Percentiles rank a stretch among this genome's conserved stretches.
These are phyloP conservation scores for Singerocomus inundabilis DNA, from an alignment of 1,284 basidiomycete genomes.

Conservation along the genomic window DNA sequence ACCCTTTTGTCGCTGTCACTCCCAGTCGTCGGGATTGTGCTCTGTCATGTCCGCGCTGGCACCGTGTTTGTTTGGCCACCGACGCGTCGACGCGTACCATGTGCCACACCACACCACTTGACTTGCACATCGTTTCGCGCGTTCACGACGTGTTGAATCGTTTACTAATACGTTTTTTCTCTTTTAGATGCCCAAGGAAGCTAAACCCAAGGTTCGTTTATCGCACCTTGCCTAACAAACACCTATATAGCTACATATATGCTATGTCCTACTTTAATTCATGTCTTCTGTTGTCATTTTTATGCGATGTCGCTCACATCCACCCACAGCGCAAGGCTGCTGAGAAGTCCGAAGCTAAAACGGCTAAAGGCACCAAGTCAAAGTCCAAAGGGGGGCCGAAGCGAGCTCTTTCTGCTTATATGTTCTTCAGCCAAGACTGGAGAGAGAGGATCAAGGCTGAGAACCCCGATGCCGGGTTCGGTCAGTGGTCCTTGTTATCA, in stretches of 20 bases:
- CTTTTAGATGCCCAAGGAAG: constrained; percentile 80
- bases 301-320: constrained; percentile 18
- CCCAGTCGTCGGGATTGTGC: constrained; percentile 10
- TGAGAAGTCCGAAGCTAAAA: constrained; percentile 65
- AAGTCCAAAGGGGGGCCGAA: constrained; percentile 59
- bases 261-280: constrained; percentile 4
- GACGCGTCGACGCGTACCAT: constrained; percentile 35
- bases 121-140: constrained; percentile 26
- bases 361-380: constrained; percentile 71
- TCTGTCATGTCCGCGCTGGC: constrained; percentile 10
- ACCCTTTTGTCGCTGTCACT: constrained; percentile 14
- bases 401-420: constrained; percentile 92
- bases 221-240: constrained; percentile 2
- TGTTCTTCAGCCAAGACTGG: constrained; percentile 98
- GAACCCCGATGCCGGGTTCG: constrained; percentile 93
- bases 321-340: constrained; percentile 65
- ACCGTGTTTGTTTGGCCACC: constrained; percentile 35
- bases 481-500: constrained; percentile 43
- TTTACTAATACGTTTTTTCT: constrained; percentile 34
- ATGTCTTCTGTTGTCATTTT: background rate
- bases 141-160: constrained; percentile 33
- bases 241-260: constrained; percentile 25
- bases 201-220: constrained; percentile 65
- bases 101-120: constrained; percentile 26
- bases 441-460: constrained; percentile 92